Conservation (phyloP, 1,139 yeast genomes). For the Kurtzmaniella quercitrusa region DNA sequence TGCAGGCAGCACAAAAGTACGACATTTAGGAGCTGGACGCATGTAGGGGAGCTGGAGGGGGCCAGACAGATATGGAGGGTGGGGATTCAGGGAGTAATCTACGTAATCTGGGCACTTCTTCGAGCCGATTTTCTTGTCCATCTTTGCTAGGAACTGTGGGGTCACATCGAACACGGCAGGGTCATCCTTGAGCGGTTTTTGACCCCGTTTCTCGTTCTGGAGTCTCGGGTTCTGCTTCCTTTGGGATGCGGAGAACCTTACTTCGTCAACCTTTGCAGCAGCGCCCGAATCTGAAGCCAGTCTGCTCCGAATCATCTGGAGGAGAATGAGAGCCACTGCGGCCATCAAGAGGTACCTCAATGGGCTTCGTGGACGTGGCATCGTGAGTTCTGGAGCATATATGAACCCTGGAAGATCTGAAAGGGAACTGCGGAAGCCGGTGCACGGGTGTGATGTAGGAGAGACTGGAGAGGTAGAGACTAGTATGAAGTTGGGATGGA, state of each 20-base stretch:
- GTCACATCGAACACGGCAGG: constrained; percentile 11
- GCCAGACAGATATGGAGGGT: constrained; percentile 50
- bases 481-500: no score
- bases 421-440: not conserved
- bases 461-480: not conserved
- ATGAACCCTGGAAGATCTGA: not conserved
- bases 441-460: not conserved
- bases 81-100: constrained; percentile 37
- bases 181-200: not conserved
- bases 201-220: not conserved
- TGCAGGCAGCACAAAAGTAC: constrained; percentile 62
- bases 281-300: not conserved
- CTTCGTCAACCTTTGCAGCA: not conserved
- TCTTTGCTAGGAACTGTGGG: constrained; percentile 12
- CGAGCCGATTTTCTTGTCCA: constrained; percentile 16
- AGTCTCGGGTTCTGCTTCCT: not conserved
- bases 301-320: not conserved
- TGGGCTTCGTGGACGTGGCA: constrained; percentile 1
- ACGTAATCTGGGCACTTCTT: constrained; percentile 39
- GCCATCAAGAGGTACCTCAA: not conserved
- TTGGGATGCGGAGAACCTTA: not conserved
- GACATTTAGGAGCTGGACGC: constrained; percentile 68
- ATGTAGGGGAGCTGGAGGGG: constrained; percentile 57
- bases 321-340: not conserved
- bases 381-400: not conserved